These are phyloP conservation scores for Sarocladium kiliense DNA, from an alignment of 2,329 filamentous ascomycete genomes.

Conservation along the genomic window DNA sequence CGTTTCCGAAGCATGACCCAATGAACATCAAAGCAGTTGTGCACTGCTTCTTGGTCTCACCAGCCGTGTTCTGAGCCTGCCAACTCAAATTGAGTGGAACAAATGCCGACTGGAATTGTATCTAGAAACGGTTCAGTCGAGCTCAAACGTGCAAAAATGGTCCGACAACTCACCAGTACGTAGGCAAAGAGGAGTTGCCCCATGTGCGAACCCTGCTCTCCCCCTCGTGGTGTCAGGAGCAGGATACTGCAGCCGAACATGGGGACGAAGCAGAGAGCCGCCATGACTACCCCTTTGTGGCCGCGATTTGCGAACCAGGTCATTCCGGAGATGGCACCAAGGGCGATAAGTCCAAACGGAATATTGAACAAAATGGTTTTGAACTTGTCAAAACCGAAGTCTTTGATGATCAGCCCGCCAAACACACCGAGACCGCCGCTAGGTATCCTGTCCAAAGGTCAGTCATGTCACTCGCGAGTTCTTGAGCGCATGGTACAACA, in stretches of 20 bases:
- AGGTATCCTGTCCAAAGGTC: conserved; percentile 30
- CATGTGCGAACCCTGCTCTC: conserved; percentile 28
- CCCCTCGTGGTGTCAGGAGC: conserved; percentile 20
- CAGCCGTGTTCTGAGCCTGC: conserved; percentile 59
- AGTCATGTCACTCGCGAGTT: neutral
- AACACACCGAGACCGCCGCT: conserved; percentile 55
- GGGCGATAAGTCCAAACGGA: conserved; percentile 41
- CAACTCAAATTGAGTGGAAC: conserved; percentile 24
- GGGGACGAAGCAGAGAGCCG: conserved; percentile 49
- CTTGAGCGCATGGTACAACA: neutral
- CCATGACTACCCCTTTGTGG: conserved; percentile 48
- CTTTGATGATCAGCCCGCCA: conserved; percentile 53
- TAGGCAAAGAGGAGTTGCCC: conserved; percentile 42
- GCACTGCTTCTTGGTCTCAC: conserved; percentile 65
- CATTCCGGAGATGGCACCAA: conserved; percentile 3
- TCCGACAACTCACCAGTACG: conserved; percentile 1
- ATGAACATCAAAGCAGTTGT: conserved; percentile 61
- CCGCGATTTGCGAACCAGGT: neutral
- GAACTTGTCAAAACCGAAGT: conserved; percentile 53
- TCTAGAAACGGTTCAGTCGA: conserved; percentile 19
- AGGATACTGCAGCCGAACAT: conserved; percentile 53
- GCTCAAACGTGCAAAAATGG: too few relatives aligned
- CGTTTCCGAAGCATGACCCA: conserved; percentile 60
- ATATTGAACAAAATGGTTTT: conserved; percentile 57
- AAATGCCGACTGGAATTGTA: conserved; percentile 1